Percentiles rank a stretch among this genome's conserved stretches.
Evolutionary conservation across 768 basidiomycete genomes (phyloP).

Genomic region (Piloderma croceum): DNA sequence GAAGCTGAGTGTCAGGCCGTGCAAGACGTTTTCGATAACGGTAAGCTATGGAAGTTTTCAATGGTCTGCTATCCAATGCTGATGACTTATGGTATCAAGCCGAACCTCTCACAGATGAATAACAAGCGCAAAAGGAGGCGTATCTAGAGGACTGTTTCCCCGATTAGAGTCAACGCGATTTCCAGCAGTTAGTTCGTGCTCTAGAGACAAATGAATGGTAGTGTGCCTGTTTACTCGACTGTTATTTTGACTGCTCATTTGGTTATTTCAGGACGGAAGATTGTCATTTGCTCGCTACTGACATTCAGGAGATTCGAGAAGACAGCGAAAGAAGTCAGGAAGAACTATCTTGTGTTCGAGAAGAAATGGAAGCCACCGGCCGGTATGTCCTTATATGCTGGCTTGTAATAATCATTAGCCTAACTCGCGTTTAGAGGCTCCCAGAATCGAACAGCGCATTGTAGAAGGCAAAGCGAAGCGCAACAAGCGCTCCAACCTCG

Average conservation of each 20-base stretch:
- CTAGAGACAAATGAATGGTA: slow-evolving; percentile 77
- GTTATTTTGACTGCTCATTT: slow-evolving; percentile 3
- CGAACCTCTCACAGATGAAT: slow-evolving; percentile 86
- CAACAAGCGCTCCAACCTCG: slow-evolving; percentile 76
- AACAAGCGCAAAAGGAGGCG: slow-evolving; percentile 73
- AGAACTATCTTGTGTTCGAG: slow-evolving; percentile 80
- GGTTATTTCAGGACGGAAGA: slow-evolving; percentile 53
- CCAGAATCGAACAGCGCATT: slow-evolving; percentile 78
- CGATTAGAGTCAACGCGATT: slow-evolving; percentile 89
- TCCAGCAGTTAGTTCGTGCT: slow-evolving; percentile 82
- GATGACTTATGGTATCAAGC: slow-evolving; percentile 39
- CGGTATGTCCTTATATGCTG: too few species aligned
- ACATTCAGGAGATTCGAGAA: slow-evolving; percentile 89
- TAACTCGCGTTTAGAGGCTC: slow-evolving; percentile 59
- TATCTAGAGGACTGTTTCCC: slow-evolving; percentile 76
- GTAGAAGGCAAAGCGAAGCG: slow-evolving; percentile 87
- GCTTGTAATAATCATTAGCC: neutral
- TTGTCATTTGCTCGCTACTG: slow-evolving; percentile 64
- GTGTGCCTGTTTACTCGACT: slow-evolving; percentile 16
- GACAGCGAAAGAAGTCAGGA: slow-evolving; percentile 66
- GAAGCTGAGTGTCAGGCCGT: slow-evolving; percentile 75
- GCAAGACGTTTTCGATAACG: slow-evolving; percentile 84
- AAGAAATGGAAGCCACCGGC: slow-evolving; percentile 83
- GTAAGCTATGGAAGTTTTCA: slow-evolving; percentile 32
- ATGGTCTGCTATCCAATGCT: neutral